Conservation (phyloP, 2,329 filamentous ascomycete species). For the Decorospora gaudefroyi region DNA sequence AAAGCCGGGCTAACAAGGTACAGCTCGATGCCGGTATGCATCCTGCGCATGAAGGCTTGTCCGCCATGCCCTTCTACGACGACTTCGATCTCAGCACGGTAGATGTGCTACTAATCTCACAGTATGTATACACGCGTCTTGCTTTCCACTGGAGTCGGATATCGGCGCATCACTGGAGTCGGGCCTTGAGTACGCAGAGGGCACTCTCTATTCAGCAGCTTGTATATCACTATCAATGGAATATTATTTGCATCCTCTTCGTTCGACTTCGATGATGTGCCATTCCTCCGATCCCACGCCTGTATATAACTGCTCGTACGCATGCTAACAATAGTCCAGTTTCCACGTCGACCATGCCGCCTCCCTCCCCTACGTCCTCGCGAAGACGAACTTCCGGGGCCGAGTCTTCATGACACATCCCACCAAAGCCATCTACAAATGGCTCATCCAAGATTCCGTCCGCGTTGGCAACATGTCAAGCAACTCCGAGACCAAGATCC, state of each 20-base stretch:
- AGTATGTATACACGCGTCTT: slow-evolving; percentile 70
- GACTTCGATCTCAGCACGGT: slow-evolving; percentile 98
- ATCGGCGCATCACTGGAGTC: slow-evolving; percentile 44
- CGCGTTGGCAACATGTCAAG: slow-evolving; percentile 75
- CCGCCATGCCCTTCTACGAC: slow-evolving; percentile 94
- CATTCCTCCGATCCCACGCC: slow-evolving; percentile 22
- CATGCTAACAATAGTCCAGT: slow-evolving; percentile 57
- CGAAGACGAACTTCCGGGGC: slow-evolving; percentile 96
- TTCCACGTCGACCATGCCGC: slow-evolving; percentile 99
- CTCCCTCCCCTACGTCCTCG: slow-evolving; percentile 93
- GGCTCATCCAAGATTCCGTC: slow-evolving; percentile 96
- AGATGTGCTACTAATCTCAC: slow-evolving; percentile 95
- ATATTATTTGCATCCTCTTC: slow-evolving; percentile 45
- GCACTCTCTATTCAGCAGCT: slow-evolving; percentile 28
- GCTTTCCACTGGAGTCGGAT: slow-evolving; percentile 22
- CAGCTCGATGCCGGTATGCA: slow-evolving; percentile 97
- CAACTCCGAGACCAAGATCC: slow-evolving; percentile 64
- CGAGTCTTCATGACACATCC: slow-evolving; percentile 99
- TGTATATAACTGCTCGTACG: slow-evolving; percentile 28
- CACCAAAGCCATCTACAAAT: slow-evolving; percentile 99
- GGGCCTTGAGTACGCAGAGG: slow-evolving; percentile 26
- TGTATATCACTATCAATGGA: slow-evolving; percentile 51
- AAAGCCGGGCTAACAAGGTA: slow-evolving; percentile 27
- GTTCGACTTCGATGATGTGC: slow-evolving; percentile 46
- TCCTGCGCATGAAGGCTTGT: slow-evolving; percentile 91